phyloP scores from a whole-genome alignment of 108 stramenopile species.

The Cyclostephanos tholiformis region DNA sequence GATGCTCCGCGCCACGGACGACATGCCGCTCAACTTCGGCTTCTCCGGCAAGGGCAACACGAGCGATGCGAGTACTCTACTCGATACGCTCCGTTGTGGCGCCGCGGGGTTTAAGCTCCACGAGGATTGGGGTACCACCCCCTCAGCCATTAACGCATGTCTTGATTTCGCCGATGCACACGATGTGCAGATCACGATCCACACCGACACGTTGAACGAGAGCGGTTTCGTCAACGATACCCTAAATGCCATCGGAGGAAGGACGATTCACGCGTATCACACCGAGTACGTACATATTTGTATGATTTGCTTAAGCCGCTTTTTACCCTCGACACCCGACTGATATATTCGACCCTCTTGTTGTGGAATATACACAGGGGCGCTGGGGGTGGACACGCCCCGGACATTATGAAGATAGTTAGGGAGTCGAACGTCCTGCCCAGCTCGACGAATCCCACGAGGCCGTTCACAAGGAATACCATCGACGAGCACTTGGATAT shows the following conservation, averaged over 20 bases:
- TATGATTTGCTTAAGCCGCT: too few species aligned
- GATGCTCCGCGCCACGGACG: constrained; percentile 96
- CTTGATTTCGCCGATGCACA: constrained; percentile 88
- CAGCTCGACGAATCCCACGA: constrained; percentile 95
- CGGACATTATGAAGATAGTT: constrained; percentile 98
- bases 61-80: constrained; percentile 61
- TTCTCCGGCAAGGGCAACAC: constrained; percentile 98
- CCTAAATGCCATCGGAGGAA: constrained; percentile 92
- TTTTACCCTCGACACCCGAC: too few species aligned
- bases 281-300: constrained; percentile 56
- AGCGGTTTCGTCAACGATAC: constrained; percentile 93
- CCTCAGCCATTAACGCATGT: constrained; percentile 92
- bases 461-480: constrained; percentile 96
- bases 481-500: constrained; percentile 99
- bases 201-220: constrained; percentile 98
- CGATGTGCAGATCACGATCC: constrained; percentile 96
- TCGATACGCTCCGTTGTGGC: constrained; percentile 76
- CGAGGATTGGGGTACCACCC: constrained; percentile 99
- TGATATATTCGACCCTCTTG: too few species aligned
- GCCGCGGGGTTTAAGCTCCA: constrained; percentile 97
- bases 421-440: constrained; percentile 91
- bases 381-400: constrained; percentile 94
- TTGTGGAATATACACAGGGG: constrained; percentile 21
- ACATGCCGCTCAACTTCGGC: constrained; percentile 93
- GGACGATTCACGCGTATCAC: constrained; percentile 96